A percentile compares a stretch with the other conserved stretches of the same genome.
These are phyloP conservation scores for Colletotrichum sojae DNA, from an alignment of 2,329 filamentous ascomycete species.

Conservation along the genomic window DNA sequence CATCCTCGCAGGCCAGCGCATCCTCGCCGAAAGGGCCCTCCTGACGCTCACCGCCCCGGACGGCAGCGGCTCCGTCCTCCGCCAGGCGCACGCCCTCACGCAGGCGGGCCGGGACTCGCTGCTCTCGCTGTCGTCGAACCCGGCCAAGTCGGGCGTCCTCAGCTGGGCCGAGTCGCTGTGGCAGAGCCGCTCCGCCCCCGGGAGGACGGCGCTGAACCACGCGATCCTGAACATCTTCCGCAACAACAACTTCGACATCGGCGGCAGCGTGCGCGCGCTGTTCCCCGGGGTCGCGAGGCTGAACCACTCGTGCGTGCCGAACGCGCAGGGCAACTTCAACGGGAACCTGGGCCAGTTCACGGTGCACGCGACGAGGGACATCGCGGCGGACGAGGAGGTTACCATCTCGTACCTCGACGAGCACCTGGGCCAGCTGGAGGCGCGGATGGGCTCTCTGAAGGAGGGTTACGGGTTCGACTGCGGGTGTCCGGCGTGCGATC, in stretches of 20 bases:
- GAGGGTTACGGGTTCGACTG: slow-evolving; percentile 30
- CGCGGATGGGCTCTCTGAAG: slow-evolving; percentile 14
- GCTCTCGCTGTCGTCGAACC: slow-evolving; percentile 26
- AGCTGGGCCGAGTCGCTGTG: slow-evolving; percentile 37
- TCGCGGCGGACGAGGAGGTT: slow-evolving; percentile 29
- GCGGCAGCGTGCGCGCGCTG: slow-evolving; percentile 17
- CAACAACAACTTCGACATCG: slow-evolving; percentile 40
- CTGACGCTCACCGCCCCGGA: slow-evolving; percentile 32
- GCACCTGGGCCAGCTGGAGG: slow-evolving; percentile 14
- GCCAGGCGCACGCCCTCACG: slow-evolving; percentile 16
- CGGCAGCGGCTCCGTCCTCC: slow-evolving; percentile 20
- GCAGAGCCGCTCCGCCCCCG: slow-evolving; percentile 27
- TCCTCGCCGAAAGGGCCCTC: slow-evolving; percentile 35
- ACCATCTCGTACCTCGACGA: slow-evolving; percentile 39
- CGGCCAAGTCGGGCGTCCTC: slow-evolving; percentile 26
- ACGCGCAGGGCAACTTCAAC: slow-evolving; percentile 38
- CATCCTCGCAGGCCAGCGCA: slow-evolving; percentile 22
- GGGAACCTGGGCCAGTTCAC: slow-evolving; percentile 19
- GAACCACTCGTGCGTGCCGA: slow-evolving; percentile 38
- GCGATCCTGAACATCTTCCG: slow-evolving; percentile 38
- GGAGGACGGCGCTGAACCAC: slow-evolving; percentile 28
- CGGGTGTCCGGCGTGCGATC: slow-evolving; percentile 23
- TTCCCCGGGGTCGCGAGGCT: slow-evolving; percentile 34
- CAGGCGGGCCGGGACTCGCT: slow-evolving; percentile 12
- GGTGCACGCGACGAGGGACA: slow-evolving; percentile 32